These are phyloP conservation scores for Emericellopsis cladophorae DNA, from an alignment of 2,329 filamentous ascomycete species.

Conservation along the genomic window DNA sequence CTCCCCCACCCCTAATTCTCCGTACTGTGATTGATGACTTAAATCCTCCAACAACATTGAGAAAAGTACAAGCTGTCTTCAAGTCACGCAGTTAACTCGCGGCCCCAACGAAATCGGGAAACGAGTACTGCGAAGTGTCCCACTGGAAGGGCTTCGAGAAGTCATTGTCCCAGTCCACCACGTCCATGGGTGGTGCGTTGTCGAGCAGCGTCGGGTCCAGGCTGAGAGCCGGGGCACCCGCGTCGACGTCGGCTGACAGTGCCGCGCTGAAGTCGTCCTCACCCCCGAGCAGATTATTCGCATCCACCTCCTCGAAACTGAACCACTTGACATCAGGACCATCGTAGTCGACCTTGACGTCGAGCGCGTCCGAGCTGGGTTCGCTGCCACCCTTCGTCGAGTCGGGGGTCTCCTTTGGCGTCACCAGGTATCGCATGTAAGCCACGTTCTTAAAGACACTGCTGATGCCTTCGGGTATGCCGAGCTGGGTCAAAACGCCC, in stretches of 20 bases:
- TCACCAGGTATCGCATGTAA: slow-evolving; percentile 14
- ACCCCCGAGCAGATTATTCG: slow-evolving; percentile 22
- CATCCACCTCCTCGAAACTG: slow-evolving; percentile 26
- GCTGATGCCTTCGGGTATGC: slow-evolving; percentile 18
- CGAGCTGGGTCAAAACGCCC: slow-evolving; percentile 18
- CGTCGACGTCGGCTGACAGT: neutral
- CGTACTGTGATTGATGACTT: no score
- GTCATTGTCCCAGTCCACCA: slow-evolving; percentile 28
- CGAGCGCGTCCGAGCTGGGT: slow-evolving; percentile 49
- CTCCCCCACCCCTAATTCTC: no score
- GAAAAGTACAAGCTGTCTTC: no score
- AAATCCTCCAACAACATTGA: no score
- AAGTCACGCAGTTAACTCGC: no score
- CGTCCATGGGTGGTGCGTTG: slow-evolving; percentile 7
- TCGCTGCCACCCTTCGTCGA: slow-evolving; percentile 51
- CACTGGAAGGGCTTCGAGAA: slow-evolving; percentile 33
- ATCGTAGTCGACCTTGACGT: slow-evolving; percentile 44
- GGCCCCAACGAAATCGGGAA: no score
- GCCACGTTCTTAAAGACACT: slow-evolving; percentile 8
- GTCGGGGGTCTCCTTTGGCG: slow-evolving; percentile 52
- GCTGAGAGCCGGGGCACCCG: neutral
- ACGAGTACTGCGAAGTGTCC: slow-evolving; percentile 16
- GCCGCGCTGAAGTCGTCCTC: slow-evolving; percentile 21
- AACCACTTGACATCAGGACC: slow-evolving; percentile 36
- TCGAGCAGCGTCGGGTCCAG: slow-evolving; percentile 16